phyloP scores from a whole-genome alignment of 2,329 filamentous ascomycete species.

The Aspergillus sp. region DNA sequence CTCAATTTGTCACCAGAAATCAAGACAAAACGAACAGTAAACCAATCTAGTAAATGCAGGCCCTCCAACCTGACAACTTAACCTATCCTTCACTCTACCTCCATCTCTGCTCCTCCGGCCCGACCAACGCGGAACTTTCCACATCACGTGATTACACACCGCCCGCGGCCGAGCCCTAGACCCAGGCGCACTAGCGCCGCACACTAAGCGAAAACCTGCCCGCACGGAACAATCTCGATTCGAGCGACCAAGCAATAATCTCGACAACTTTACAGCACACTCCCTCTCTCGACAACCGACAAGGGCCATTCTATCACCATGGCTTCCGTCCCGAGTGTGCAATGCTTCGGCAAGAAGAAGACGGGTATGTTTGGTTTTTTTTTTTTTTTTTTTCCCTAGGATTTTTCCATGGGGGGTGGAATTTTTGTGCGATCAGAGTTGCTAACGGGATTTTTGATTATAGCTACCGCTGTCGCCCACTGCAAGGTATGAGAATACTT shows the following conservation, averaged over 20 bases:
- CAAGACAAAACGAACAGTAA: no score
- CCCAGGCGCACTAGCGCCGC: conserved; percentile 16
- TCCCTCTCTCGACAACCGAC: conserved; percentile 33
- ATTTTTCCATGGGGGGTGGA: conserved; percentile 3
- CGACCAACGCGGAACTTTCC: conserved; percentile 4
- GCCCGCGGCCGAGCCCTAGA: conserved; percentile 20
- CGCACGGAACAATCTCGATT: conserved; percentile 33
- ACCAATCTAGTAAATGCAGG: no score
- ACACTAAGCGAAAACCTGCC: conserved; percentile 36
- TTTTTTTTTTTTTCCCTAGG: conserved; percentile 10
- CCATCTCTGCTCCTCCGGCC: not conserved
- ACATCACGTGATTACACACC: conserved; percentile 25
- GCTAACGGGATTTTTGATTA: conserved; percentile 24
- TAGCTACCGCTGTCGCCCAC: conserved; percentile 81
- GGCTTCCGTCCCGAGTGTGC: conserved; percentile 73
- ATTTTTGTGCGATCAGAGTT: conserved; percentile 4
- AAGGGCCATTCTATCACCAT: conserved; percentile 51
- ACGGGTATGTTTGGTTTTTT: conserved; percentile 44
- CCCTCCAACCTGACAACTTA: no score
- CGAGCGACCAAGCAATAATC: conserved; percentile 3
- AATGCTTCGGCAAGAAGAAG: conserved; percentile 99
- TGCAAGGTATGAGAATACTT: conserved; percentile 63
- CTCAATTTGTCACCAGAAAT: not conserved
- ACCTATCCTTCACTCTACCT: no score
- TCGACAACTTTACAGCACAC: conserved; percentile 17